Evolutionary conservation across 2,329 filamentous ascomycete species (phyloP), one percentile per base, ranked within the genome.

Genomic region (Penicillium sp.): DNA sequence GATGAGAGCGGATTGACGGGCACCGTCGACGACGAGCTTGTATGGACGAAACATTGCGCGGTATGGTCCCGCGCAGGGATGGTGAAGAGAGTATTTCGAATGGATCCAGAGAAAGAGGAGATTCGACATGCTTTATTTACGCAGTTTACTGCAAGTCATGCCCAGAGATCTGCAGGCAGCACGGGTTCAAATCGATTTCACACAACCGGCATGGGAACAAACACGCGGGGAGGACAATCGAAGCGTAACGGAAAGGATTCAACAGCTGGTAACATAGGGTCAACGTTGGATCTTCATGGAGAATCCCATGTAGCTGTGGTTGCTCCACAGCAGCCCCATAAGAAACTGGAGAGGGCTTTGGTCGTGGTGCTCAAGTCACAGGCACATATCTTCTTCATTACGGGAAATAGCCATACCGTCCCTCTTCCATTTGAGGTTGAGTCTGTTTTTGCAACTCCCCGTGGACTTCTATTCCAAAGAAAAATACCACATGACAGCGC

Each of bases 381-480:
- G 70, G 92, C 91, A 22, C 93, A 98, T 71, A 86, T 99, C 63
- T 96, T 93, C 79, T 97, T 96, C 71, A 83, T 98, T 37, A 86
- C 90, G 2, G 93, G 93, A 21, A 88, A 91, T 33, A 95, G 86
- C 70, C 90, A 99, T 81, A 86, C 96, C 57, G 83, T 98, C 48
- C 91, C 96, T 72, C 86, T 99, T 69, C 93, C 93, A 1, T 99
- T 99, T 70, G 93, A 98, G 75, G 90, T 97, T 43, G 91, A 96
- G 70, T 86, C 86, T 52, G 92, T 90, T 29, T 91, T 93, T 72
- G 86, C 93, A 35, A 90, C 90, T 13, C 90, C 92, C 6, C 82
- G 86, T 31, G 95, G 95, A 26, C 82, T 98, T 49, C 83, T 99
- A 21, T 85, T 99, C 55, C 93, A 98, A 74, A 84, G 93, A 59